Evolutionary conservation across 345 rosid species (phyloP), one percentile per base, ranked within the genome.

Genomic region (Rhodamnia rubescens): DNA sequence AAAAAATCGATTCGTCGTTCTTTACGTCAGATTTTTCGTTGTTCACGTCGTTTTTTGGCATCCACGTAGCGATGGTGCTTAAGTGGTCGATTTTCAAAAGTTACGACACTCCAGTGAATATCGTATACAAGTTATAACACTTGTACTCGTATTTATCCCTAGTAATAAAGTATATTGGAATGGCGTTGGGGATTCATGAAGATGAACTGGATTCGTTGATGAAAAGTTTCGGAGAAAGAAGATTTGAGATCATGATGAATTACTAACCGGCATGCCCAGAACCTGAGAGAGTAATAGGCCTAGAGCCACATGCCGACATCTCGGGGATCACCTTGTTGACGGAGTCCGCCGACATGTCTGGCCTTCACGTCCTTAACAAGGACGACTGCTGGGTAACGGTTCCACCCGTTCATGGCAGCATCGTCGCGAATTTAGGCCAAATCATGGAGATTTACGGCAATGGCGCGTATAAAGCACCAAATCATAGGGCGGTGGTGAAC

Each of bases 381-480:
- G 87, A 88, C 69, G 74, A 85, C 22, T 6, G 80, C 10, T 85
- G 90, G 86, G 78, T 86, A 15, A 56, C 29, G 53, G 84, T 83
- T 78, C 85, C 57, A 26, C 88, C 87, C 8, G 8, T 86, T 16
- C 64, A 53, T 15, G 85, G 84, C 61, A 84, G 86, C 52, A 49
- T 88, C 47, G 86, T 86, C n/a, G 87, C 85, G n/a, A 88, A 78
- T 81, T 83, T 83, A 27, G 90, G 90, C 16, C 85, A 86, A 36
- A 85, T 88, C 75, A 56, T 74, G 22, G 82, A 88, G 90, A 85
- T 83, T 44, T 84, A 84, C 85, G 86, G 90, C 85, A 88, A 88
- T 58, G 87, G 88, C 42, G 78, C 53, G 44, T 86, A 86, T 53
- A 85, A 8, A 74, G 85, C 88, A 24, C 88, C 87, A 8, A 78